Evolutionary conservation across 495 filamentous ascomycete genomes (phyloP).

Genomic region (Apiosordaria backusii): DNA sequence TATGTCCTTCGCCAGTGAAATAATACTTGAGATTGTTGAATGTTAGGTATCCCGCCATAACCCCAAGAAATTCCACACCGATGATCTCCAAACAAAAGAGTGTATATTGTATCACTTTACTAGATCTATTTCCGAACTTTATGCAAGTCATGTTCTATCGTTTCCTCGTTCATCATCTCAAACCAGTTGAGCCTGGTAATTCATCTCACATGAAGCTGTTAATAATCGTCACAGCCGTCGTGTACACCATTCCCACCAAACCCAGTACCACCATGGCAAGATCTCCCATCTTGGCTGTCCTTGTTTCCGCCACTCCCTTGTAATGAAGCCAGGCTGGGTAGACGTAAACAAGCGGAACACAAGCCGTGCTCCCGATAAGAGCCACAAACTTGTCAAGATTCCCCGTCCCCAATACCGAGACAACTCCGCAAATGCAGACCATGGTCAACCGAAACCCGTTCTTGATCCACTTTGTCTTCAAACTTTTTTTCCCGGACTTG

Average conservation of each 20-base stretch:
- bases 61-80: no score
- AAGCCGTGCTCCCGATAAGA: constrained; percentile 60
- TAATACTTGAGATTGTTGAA: no score
- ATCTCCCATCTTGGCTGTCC: constrained; percentile 49
- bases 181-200: background rate
- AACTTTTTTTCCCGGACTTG: constrained; percentile 53
- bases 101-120: no score
- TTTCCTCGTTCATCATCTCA: background rate
- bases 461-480: constrained; percentile 62
- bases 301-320: constrained; percentile 52
- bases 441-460: constrained; percentile 53
- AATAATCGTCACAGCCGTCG: constrained; percentile 53
- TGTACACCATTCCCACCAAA: constrained; percentile 58
- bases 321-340: constrained; percentile 72
- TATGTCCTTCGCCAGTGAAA: no score
- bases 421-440: constrained; percentile 47
- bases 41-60: no score
- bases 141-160: background rate
- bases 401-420: constrained; percentile 53
- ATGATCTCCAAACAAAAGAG: no score
- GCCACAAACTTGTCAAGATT: constrained; percentile 64
- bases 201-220: constrained; percentile 40
- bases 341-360: constrained; percentile 88
- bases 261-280: constrained; percentile 54
- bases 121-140: no score